These are phyloP conservation scores for Fraxinus nigra DNA, from an alignment of 305 asterid species.

Conservation along the genomic window DNA sequence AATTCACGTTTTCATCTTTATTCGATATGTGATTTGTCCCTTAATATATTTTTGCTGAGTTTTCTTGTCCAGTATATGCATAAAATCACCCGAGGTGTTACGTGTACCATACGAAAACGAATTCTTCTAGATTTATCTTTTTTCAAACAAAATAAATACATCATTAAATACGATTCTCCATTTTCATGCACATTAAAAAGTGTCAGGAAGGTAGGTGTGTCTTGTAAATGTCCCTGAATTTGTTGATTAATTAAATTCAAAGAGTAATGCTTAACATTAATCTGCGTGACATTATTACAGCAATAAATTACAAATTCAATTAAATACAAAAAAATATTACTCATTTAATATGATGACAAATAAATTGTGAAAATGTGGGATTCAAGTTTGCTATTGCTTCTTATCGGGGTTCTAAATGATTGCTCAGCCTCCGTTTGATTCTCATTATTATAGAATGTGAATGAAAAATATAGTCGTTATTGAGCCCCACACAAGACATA, in stretches of 20 bases:
- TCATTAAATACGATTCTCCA: background rate
- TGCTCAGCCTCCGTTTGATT: background rate
- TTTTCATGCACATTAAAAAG: background rate
- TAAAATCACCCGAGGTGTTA: background rate
- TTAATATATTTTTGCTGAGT: background rate
- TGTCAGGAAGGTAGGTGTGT: background rate
- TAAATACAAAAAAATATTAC: too few relatives aligned
- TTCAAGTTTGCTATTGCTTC: background rate
- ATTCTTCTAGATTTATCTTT: background rate
- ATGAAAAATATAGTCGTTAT: too few relatives aligned
- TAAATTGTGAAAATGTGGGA: background rate
- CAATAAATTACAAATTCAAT: too few relatives aligned
- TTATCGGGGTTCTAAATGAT: background rate
- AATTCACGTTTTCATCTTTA: background rate
- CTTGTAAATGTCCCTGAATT: background rate
- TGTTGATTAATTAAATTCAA: background rate
- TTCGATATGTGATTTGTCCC: background rate
- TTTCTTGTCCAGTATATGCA: background rate
- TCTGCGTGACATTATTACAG: too few relatives aligned
- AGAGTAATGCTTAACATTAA: too few relatives aligned
- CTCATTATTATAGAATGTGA: too few relatives aligned
- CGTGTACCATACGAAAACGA: background rate
- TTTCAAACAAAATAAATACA: background rate
- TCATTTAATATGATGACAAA: too few relatives aligned
- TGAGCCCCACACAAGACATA: too few relatives aligned